Percentiles rank a stretch among this genome's conserved stretches.
phyloP scores from a whole-genome alignment of 345 rosid genomes.

The Boechera divaricarpa region DNA sequence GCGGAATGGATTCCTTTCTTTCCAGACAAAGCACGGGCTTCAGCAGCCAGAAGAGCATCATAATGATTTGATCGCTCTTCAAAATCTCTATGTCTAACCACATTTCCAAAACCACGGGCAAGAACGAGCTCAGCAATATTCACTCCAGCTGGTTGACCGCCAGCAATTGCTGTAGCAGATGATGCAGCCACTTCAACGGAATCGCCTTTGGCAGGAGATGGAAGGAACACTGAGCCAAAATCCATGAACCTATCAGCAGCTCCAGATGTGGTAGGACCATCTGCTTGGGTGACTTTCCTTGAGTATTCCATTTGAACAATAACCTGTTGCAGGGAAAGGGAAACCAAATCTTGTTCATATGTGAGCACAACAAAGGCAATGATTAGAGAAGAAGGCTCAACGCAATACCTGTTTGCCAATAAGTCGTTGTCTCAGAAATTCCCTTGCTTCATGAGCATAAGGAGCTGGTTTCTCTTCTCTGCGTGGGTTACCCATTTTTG shows the following conservation, averaged over 20 bases:
- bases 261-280: conserved; percentile 63
- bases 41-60: conserved; percentile 93
- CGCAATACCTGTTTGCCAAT: conserved; percentile 70
- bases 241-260: conserved; percentile 80
- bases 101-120: conserved; percentile 80
- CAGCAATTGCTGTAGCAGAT: conserved; percentile 47
- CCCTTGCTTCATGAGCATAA: conserved; percentile 94
- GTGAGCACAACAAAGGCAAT: not conserved
- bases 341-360: conserved; percentile 1
- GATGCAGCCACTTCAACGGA: conserved; percentile 58
- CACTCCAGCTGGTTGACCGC: conserved; percentile 61
- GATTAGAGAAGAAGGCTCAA: conserved; percentile 6
- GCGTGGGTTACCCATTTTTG: conserved; percentile 90
- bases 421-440: conserved; percentile 80
- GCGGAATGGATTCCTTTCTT: conserved; percentile 88
- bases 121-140: conserved; percentile 85
- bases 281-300: conserved; percentile 69
- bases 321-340: conserved; percentile 57
- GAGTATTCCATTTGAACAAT: conserved; percentile 97
- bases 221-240: conserved; percentile 87
- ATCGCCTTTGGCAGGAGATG: conserved; percentile 69
- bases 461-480: conserved; percentile 92
- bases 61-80: conserved; percentile 97
- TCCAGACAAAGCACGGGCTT: conserved; percentile 72
- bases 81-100: conserved; percentile 85